Base-by-base conservation (phyloP, 129 eudicot species). In the Flaveria bidentis region DNA sequence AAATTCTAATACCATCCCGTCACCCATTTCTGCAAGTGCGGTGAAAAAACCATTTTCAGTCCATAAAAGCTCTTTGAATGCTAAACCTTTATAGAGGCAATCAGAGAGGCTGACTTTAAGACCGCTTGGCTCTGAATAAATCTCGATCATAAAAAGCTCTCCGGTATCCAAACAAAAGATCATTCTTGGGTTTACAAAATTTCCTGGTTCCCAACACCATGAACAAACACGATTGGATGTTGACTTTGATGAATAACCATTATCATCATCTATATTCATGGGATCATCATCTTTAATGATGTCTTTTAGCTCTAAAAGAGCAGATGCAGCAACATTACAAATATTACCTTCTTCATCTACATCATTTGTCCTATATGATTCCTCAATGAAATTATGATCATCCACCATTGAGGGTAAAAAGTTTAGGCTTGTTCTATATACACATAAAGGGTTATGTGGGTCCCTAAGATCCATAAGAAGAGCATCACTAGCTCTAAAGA, bases 321-420 rank as follows among this genome's bases (percentile, higher is more conserved):
- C 99, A 82, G 96, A 88, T 75, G 99, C 99, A 82, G 99, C 99
- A 73, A 91, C 97, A 17, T 88, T 87, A 73, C 86, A 91, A 18
- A 92, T 90, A 39, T 77, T 77, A 64, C 98, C 96, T 80, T 92
- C 98, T 81, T 91, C 99, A 71, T 91, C 97, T 46, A 89, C 86
- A 89, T 89, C 97, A 57, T 90, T 90, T 41, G 80, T 73, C 74
- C 86, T 84, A 76, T 76, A 82, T 13, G 91, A 78, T 16, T 82
- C 91, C 45, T 87, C 90, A 50, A 83, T 41, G 66, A 72, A 84
- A 76, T 77, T 88, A 65, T 78, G 91, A 63, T 91, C 97, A 81
- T 91, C 97, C n/a, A 84, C 73, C 28, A 70, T 61, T 49, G 85
- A 57, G 2, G 89, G 85, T 33, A 87, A 69, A 78, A 84, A 85